phyloP scores from a whole-genome alignment of 192 early-diverging fungal genomes.

The Geranomyces variabilis region DNA sequence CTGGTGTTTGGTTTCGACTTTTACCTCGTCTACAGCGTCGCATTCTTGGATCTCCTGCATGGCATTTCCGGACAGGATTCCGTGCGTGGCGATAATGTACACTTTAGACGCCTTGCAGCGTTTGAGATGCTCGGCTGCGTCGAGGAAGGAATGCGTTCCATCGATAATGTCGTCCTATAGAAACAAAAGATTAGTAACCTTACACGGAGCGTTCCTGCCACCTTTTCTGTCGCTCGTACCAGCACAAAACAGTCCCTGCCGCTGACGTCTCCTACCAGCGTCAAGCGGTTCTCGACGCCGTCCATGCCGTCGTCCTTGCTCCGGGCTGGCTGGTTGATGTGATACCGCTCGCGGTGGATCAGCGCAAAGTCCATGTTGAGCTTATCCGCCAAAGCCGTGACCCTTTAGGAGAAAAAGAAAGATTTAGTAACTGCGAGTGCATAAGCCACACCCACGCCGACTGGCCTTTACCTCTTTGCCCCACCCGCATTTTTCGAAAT shows the following conservation, averaged over 20 bases:
- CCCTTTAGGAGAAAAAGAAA: slow-evolving; percentile 60
- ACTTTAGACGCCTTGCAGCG: slow-evolving; percentile 83
- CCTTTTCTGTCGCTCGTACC: slow-evolving; percentile 20
- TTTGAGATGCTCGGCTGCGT: slow-evolving; percentile 88
- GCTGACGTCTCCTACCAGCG: slow-evolving; percentile 59
- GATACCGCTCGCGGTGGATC: slow-evolving; percentile 86
- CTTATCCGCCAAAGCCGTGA: slow-evolving; percentile 91
- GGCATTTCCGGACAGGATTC: slow-evolving; percentile 87
- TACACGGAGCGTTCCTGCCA: neutral
- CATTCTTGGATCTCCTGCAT: slow-evolving; percentile 83
- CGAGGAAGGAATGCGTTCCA: slow-evolving; percentile 83
- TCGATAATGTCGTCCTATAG: slow-evolving; percentile 92
- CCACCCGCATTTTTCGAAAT: slow-evolving; percentile 96
- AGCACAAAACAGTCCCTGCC: slow-evolving; percentile 56
- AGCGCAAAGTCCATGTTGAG: slow-evolving; percentile 94
- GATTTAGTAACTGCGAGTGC: neutral
- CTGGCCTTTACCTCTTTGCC: slow-evolving; percentile 82
- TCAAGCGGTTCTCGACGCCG: slow-evolving; percentile 48
- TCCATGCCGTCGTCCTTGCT: slow-evolving; percentile 15
- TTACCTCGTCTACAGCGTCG: slow-evolving; percentile 72
- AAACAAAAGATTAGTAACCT: slow-evolving; percentile 6
- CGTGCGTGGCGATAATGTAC: slow-evolving; percentile 92
- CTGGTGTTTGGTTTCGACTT: neutral
- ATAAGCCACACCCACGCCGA: neutral
- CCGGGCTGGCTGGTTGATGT: slow-evolving; percentile 31